Conservation (phyloP, 192 early-diverging fungal species). For the Backusella australiensis region DNA sequence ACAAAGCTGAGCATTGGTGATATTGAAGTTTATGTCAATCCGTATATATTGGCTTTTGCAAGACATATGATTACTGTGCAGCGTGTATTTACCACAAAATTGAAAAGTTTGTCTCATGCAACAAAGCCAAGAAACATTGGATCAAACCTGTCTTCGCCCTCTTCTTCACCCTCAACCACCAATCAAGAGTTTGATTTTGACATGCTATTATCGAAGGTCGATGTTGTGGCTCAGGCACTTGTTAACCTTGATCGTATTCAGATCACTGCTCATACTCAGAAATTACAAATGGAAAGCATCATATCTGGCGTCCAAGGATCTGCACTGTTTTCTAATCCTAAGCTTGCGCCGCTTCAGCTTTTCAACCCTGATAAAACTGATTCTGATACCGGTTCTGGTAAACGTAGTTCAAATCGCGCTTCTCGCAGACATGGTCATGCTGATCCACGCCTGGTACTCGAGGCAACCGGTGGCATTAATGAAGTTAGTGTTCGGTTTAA, state of each 20-base stretch:
- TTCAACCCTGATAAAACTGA: constrained; percentile 13
- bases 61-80: constrained; percentile 56
- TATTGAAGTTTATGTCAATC: constrained; percentile 43
- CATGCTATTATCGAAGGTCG: constrained; percentile 35
- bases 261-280: constrained; percentile 45
- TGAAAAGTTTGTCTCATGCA: constrained; percentile 30
- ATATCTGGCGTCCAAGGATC: constrained; percentile 46
- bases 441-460: constrained; percentile 13
- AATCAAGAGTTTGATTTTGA: constrained; percentile 11
- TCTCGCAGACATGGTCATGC: background rate
- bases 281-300: constrained; percentile 36
- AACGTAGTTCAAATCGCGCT: constrained; percentile 24
- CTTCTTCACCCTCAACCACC: background rate
- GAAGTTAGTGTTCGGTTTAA: constrained; percentile 8
- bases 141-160: background rate
- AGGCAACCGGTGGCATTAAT: constrained; percentile 16
- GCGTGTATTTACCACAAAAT: constrained; percentile 46
- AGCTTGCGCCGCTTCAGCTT: background rate
- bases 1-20: constrained; percentile 36
- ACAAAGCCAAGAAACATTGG: background rate
- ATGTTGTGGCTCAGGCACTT: constrained; percentile 47
- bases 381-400: constrained; percentile 36
- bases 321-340: constrained; percentile 42
- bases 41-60: constrained; percentile 52
- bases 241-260: constrained; percentile 40